Evolutionary conservation across 139 green algal genomes (phyloP).

Genomic region (Tetraselmis striata): DNA sequence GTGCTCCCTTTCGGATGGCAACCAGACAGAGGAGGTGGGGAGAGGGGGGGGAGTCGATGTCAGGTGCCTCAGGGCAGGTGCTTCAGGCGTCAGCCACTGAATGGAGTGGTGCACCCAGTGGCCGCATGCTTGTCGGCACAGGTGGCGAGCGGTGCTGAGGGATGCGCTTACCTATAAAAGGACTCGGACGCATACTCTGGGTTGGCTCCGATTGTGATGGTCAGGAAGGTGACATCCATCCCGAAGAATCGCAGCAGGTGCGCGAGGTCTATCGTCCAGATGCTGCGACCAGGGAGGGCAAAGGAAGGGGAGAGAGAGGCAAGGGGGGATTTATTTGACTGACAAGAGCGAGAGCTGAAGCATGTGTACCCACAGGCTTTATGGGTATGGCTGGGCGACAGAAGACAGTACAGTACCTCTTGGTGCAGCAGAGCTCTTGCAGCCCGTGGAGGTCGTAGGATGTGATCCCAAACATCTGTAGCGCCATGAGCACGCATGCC

Average conservation of each 20-base stretch:
- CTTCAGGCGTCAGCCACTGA: not conserved
- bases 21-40: too few species aligned
- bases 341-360: too few species aligned
- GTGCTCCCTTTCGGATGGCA: slow-evolving; percentile 34
- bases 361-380: too few species aligned
- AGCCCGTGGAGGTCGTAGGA: slow-evolving; percentile 42
- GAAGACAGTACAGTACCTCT: slow-evolving; percentile 36
- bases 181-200: slow-evolving; percentile 62
- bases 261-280: slow-evolving; percentile 91
- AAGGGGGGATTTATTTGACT: too few species aligned
- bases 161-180: slow-evolving; percentile 70
- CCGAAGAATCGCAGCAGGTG: slow-evolving; percentile 70
- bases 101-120: too few species aligned
- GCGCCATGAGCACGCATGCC: slow-evolving; percentile 83
- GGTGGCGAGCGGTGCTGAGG: not conserved
- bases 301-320: not conserved
- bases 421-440: slow-evolving; percentile 50
- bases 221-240: slow-evolving; percentile 57
- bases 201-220: slow-evolving; percentile 76
- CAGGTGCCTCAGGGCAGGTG: not conserved
- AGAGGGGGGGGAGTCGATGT: too few species aligned
- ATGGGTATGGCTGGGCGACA: too few species aligned
- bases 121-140: too few species aligned
- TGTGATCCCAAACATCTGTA: slow-evolving; percentile 40
- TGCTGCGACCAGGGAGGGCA: slow-evolving; percentile 33